Evolutionary conservation across 2,329 filamentous ascomycete genomes (phyloP), one percentile per base, ranked within the genome.

Genomic region (Huntiella savannae): DNA sequence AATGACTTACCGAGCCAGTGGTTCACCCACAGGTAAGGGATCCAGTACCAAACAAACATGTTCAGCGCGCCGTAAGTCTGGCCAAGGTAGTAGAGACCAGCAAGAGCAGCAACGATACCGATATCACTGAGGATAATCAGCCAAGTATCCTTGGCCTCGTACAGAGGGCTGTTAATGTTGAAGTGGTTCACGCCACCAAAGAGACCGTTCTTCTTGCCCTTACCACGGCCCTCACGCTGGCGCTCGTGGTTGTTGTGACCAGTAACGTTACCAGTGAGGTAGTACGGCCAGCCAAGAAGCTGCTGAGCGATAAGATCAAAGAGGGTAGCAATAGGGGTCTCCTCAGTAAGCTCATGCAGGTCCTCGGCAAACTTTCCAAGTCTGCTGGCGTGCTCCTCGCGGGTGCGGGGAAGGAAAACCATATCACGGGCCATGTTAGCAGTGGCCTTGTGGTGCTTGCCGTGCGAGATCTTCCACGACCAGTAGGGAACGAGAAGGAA

Each of bases 381-480:
- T 49, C 81, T 79, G 51, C 70, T 71, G 53, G 86, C 84, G 58
- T 82, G 87, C 60, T 82, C 67, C 54, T 91, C 77, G 49, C 87
- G 79, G 47, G 86, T 94, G 65, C 84, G 84, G 50, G 91, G 91
- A n/a, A 96, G 71, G 61, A 95, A 96, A 52, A 96, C 91, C 91
- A 98, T 98, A 66, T 98, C 91, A 55, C 88, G 84, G 66, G 92
- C 86, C 67, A 98, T 79, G 71, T 98, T 77, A 56, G 87, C 91
- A 35, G 91, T 98, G 53, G 87, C 86, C 75, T 96, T 96, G 82
- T 98, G 91, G 71, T 98, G 91, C 77, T 94, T 94, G 69, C 85
- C 82, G 69, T 98, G 91, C 54, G 86, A 94, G 65, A 96, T 87
- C 69, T 98, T 93, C 91, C 91, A 98, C 60, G 85, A 93, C 70